Conservation (phyloP, 495 filamentous ascomycete genomes). For the Chaetomium fimeti region DNA sequence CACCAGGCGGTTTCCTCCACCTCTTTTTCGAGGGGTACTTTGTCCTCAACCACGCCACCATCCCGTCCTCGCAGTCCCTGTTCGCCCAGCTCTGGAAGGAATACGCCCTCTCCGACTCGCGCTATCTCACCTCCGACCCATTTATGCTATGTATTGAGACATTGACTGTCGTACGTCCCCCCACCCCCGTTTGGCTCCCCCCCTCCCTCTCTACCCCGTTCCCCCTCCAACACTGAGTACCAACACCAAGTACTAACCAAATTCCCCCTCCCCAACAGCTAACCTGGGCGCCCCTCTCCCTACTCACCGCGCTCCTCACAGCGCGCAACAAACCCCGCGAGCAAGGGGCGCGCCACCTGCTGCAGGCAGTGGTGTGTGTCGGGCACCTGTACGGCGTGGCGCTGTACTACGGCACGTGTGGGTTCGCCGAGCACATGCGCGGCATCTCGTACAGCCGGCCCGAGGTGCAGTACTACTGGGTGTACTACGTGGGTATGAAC, state of each 20-base stretch:
- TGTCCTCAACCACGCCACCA: conserved; percentile 58
- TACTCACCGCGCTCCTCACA: conserved; percentile 62
- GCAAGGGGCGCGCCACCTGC: conserved; percentile 57
- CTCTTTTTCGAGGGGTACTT: conserved; percentile 88
- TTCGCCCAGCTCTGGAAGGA: conserved; percentile 88
- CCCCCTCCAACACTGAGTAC: neutral
- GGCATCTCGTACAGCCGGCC: conserved; percentile 66
- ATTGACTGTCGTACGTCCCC: conserved; percentile 65
- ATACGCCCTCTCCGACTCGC: conserved; percentile 78
- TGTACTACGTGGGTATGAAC: conserved; percentile 85
- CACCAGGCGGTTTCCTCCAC: conserved; percentile 60
- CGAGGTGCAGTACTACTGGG: conserved; percentile 80
- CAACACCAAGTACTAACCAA: neutral
- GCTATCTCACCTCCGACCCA: conserved; percentile 73
- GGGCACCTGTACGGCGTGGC: conserved; percentile 84
- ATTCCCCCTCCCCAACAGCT: conserved; percentile 25
- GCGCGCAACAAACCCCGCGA: conserved; percentile 55
- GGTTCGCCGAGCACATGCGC: conserved; percentile 61
- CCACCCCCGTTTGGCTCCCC: neutral
- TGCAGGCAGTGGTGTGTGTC: conserved; percentile 70
- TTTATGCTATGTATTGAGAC: conserved; percentile 84
- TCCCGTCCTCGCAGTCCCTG: conserved; percentile 46
- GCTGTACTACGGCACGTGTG: conserved; percentile 80
- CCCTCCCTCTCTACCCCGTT: neutral
- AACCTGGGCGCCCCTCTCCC: conserved; percentile 79